These are phyloP conservation scores for Epicoccum sorghinum DNA, from an alignment of 2,329 filamentous ascomycete species.

Conservation along the genomic window DNA sequence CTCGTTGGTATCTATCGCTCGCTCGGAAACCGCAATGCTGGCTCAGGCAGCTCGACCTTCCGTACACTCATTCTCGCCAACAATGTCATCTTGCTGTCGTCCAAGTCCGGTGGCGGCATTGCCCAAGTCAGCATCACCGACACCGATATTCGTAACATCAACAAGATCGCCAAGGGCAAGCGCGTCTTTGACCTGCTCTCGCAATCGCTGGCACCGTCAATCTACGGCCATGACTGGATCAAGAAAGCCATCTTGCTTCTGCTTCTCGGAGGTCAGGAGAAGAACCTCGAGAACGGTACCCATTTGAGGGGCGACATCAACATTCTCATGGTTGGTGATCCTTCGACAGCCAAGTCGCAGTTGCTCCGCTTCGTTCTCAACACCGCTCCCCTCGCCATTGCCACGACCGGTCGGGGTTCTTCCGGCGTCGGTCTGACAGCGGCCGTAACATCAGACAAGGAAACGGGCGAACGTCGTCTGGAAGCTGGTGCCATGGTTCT, in stretches of 20 bases:
- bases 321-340: slow-evolving; percentile 98
- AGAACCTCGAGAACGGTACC: slow-evolving; percentile 97
- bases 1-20: slow-evolving; percentile 96
- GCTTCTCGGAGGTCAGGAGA: slow-evolving; percentile 94
- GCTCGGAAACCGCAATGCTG: slow-evolving; percentile 90
- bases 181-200: slow-evolving; percentile 92
- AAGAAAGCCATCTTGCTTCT: slow-evolving; percentile 97
- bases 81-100: slow-evolving; percentile 91
- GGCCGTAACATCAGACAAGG: slow-evolving; percentile 94
- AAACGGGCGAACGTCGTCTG: slow-evolving; percentile 91
- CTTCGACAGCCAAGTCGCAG: slow-evolving; percentile 98
- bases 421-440: slow-evolving; percentile 98
- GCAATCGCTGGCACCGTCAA: slow-evolving; percentile 93
- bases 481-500: slow-evolving; percentile 99
- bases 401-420: slow-evolving; percentile 93
- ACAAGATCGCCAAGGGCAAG: slow-evolving; percentile 93
- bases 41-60: slow-evolving; percentile 89
- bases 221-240: slow-evolving; percentile 95
- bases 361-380: slow-evolving; percentile 95
- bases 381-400: slow-evolving; percentile 93
- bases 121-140: slow-evolving; percentile 92
- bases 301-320: slow-evolving; percentile 99
- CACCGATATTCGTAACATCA: slow-evolving; percentile 97
- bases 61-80: slow-evolving; percentile 93
- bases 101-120: slow-evolving; percentile 93